phyloP scores from a whole-genome alignment of 805 yeast genomes.

The Starmerella roubikii region DNA sequence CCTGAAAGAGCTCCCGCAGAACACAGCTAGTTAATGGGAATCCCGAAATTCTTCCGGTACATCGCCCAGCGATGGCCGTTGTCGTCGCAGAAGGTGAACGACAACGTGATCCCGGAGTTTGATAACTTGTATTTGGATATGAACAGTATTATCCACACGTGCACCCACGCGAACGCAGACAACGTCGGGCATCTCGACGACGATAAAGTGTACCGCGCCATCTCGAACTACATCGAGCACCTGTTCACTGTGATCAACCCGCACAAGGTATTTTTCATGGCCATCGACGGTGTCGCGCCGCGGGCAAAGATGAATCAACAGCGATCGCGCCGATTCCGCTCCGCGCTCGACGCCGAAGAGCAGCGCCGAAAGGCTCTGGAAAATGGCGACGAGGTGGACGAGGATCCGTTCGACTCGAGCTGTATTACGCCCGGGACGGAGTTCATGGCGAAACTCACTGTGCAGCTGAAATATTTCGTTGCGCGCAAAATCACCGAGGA shows the following conservation, averaged over 20 bases:
- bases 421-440: constrained; percentile 98
- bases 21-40: no score
- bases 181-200: constrained; percentile 59
- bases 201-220: constrained; percentile 83
- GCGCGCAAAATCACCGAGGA: constrained; percentile 76
- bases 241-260: constrained; percentile 80
- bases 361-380: constrained; percentile 27
- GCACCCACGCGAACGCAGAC: constrained; percentile 75
- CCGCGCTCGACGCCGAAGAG: constrained; percentile 78
- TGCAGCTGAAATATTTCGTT: constrained; percentile 76
- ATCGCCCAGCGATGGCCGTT: constrained; percentile 98
- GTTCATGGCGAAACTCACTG: constrained; percentile 82
- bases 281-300: constrained; percentile 98
- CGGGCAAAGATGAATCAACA: constrained; percentile 97
- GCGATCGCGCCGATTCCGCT: constrained; percentile 80
- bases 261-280: constrained; percentile 76
- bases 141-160: constrained; percentile 88
- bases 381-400: constrained; percentile 66
- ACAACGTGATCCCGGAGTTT: constrained; percentile 75
- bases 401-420: constrained; percentile 82
- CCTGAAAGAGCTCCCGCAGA: no score
- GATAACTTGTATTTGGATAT: constrained; percentile 91
- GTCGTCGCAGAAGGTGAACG: constrained; percentile 75
- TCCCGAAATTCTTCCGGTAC: constrained; percentile 92
- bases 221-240: constrained; percentile 89